Conservation (phyloP, 2,329 filamentous ascomycete genomes). For the Pyrenophora tritici-repentis region DNA sequence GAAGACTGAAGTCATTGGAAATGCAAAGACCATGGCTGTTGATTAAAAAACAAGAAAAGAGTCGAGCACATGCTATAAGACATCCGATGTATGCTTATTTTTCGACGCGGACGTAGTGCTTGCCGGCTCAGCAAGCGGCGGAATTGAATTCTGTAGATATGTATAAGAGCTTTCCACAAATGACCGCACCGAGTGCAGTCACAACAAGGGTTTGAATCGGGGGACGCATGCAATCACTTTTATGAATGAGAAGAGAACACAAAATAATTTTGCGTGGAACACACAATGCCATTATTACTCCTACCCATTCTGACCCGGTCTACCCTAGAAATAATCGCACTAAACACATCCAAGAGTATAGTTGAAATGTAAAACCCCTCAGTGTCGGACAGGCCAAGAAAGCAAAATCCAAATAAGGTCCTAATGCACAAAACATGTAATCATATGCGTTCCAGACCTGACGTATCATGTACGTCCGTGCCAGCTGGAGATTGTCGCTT, state of each 20-base stretch:
- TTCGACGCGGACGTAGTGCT: background rate
- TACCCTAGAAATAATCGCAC: constrained; percentile 14
- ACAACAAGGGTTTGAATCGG: background rate
- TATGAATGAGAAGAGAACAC: background rate
- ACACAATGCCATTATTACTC: constrained; percentile 2
- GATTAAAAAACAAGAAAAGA: too few species aligned
- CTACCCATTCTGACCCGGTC: constrained; percentile 1
- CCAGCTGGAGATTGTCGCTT: constrained; percentile 28
- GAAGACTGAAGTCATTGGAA: too few species aligned
- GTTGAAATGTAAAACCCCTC: constrained; percentile 1
- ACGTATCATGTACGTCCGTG: constrained; percentile 27
- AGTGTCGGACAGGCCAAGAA: constrained; percentile 14
- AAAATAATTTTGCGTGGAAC: background rate
- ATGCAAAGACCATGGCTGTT: too few species aligned
- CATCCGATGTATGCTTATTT: too few species aligned
- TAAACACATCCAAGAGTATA: constrained; percentile 9
- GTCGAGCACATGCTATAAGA: too few species aligned
- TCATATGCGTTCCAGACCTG: constrained; percentile 32
- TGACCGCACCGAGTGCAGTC: background rate
- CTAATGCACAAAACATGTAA: constrained; percentile 20
- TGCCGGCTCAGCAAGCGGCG: constrained; percentile 1
- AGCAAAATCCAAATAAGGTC: constrained; percentile 12
- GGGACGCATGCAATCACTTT: too few species aligned
- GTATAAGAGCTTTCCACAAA: background rate
- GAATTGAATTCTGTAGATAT: background rate